phyloP scores from a whole-genome alignment of 805 yeast genomes.

The Metschnikowia santaceciliae region DNA sequence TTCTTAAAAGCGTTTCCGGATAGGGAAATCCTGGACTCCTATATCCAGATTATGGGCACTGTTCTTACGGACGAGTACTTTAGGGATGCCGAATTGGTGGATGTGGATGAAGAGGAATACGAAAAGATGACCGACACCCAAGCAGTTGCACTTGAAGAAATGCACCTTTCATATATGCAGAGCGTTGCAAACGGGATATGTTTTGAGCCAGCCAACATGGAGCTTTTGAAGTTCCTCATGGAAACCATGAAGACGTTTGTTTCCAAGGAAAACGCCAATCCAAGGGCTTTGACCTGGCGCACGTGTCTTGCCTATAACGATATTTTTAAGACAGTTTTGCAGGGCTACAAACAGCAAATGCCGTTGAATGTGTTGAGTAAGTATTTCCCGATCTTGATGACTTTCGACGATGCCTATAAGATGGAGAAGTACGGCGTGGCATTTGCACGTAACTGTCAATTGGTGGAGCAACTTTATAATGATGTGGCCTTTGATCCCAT shows the following conservation, averaged over 20 bases:
- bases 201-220: constrained; percentile 10
- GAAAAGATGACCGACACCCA: constrained; percentile 14
- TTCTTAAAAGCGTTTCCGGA: constrained; percentile 39
- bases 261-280: not conserved
- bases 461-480: constrained; percentile 5
- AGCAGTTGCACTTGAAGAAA: constrained; percentile 40
- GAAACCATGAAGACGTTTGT: constrained; percentile 22
- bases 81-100: constrained; percentile 21
- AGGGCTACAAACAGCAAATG: not conserved
- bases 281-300: constrained; percentile 49
- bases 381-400: constrained; percentile 19
- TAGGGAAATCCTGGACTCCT: constrained; percentile 34
- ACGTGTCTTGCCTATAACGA: constrained; percentile 48
- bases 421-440: constrained; percentile 36
- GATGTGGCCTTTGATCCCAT: not conserved
- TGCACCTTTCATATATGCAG: constrained; percentile 35
- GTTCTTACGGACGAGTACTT: constrained; percentile 39
- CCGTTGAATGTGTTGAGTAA: constrained; percentile 5
- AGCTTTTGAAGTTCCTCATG: constrained; percentile 27
- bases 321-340: constrained; percentile 22
- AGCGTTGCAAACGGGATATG: constrained; percentile 17
- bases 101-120: constrained; percentile 26
- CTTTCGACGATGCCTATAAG: constrained; percentile 10
- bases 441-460: constrained; percentile 31
- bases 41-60: constrained; percentile 31